Evolutionary conservation across 495 filamentous ascomycete species (phyloP).

Genomic region (Chlorociboria aeruginascens): DNA sequence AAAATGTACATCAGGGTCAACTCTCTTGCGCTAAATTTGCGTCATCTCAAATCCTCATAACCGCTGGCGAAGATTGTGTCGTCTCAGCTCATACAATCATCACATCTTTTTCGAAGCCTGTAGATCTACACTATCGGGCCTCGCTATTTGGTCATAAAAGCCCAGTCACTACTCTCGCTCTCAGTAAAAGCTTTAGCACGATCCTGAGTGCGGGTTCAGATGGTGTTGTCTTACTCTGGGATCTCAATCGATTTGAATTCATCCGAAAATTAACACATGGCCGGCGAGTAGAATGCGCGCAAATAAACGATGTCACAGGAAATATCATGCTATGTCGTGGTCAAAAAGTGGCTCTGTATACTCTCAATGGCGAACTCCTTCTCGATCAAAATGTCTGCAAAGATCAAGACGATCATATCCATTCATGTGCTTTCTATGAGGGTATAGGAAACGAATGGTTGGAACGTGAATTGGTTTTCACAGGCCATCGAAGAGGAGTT

Average conservation of each 20-base stretch:
- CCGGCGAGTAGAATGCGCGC: slow-evolving; percentile 50
- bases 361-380: slow-evolving; percentile 73
- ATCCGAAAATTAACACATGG: slow-evolving; percentile 56
- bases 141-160: slow-evolving; percentile 83
- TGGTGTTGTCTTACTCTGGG: slow-evolving; percentile 81
- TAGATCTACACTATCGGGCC: slow-evolving; percentile 70
- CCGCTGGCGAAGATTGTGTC: slow-evolving; percentile 82
- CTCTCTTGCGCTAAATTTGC: slow-evolving; percentile 71
- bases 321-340: slow-evolving; percentile 77
- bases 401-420: slow-evolving; percentile 57
- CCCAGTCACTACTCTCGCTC: slow-evolving; percentile 67
- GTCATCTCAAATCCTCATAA: slow-evolving; percentile 81
- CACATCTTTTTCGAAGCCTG: slow-evolving; percentile 41
- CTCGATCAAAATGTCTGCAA: slow-evolving; percentile 70
- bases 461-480: slow-evolving; percentile 76
- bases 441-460: slow-evolving; percentile 87
- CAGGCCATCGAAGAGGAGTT: slow-evolving; percentile 71
- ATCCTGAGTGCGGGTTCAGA: slow-evolving; percentile 71
- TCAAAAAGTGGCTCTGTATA: slow-evolving; percentile 63
- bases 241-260: slow-evolving; percentile 79
- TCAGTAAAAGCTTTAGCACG: slow-evolving; percentile 76
- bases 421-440: slow-evolving; percentile 87
- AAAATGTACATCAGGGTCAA: slow-evolving; percentile 85
- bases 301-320: slow-evolving; percentile 81
- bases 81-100: slow-evolving; percentile 69